Percentiles rank a stretch among this genome's conserved stretches.
Conservation (phyloP, 1,284 basidiomycete genomes). For the Ceratobasidium sp. region DNA sequence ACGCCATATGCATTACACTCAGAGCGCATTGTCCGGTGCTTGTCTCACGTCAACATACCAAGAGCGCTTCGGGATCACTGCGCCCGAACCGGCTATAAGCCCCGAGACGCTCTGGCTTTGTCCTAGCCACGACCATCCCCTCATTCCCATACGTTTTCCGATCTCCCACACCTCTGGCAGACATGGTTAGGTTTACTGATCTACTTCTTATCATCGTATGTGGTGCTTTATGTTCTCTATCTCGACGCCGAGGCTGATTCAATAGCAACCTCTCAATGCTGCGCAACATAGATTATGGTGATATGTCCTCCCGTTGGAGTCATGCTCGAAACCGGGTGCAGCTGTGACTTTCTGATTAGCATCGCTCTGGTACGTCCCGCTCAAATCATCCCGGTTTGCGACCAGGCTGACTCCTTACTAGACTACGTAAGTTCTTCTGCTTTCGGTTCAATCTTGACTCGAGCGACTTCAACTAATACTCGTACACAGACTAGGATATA, state of each 20-base stretch:
- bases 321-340: slow-evolving; percentile 65
- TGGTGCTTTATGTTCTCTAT: not conserved
- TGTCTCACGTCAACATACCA: no score
- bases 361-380: slow-evolving; percentile 55
- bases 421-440: not conserved
- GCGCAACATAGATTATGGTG: slow-evolving; percentile 74
- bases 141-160: no score
- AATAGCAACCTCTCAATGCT: not conserved
- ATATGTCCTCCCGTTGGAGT: slow-evolving; percentile 75
- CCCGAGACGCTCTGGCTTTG: no score
- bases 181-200: not conserved
- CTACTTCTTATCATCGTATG: not conserved
- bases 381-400: not conserved
- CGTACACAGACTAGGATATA: slow-evolving; percentile 51
- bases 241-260: not conserved
- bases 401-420: not conserved
- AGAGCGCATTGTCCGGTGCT: no score
- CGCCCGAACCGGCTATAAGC: no score
- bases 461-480: not conserved
- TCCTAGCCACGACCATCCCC: no score
- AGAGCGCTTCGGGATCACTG: no score
- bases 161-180: not conserved
- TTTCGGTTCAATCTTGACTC: no score
- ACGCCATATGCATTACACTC: no score
- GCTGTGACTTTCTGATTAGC: slow-evolving; percentile 64